Conservation (phyloP, 192 early-diverging fungal species). For the Gryganskiella cystojenkinii region DNA sequence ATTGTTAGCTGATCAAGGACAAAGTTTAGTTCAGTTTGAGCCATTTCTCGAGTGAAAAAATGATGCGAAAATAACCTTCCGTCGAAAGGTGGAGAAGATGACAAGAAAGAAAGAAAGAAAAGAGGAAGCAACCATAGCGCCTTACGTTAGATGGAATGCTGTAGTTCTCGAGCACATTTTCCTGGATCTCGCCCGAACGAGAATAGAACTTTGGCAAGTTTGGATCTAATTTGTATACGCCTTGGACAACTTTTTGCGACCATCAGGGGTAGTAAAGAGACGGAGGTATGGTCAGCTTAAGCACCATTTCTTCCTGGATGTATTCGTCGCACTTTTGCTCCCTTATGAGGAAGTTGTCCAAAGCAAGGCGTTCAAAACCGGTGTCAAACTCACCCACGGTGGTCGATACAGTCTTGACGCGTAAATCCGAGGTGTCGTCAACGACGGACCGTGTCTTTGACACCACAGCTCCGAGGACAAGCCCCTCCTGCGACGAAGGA, state of each 20-base stretch:
- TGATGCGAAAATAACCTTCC: too few species aligned
- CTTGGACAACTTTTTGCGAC: constrained; percentile 28
- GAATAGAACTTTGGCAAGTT: constrained; percentile 46
- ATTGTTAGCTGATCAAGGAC: constrained; percentile 24
- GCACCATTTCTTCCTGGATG: too few species aligned
- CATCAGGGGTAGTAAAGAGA: too few species aligned
- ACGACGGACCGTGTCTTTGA: constrained; percentile 33
- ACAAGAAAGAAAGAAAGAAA: too few species aligned
- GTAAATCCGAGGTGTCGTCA: constrained; percentile 38
- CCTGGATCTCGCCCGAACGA: constrained; percentile 30
- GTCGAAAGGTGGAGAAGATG: too few species aligned
- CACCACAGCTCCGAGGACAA: constrained; percentile 32
- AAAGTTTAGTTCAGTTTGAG: too few species aligned
- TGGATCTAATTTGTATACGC: constrained; percentile 42
- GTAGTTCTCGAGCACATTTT: constrained; percentile 28
- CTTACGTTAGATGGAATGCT: constrained; percentile 46
- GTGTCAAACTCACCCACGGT: constrained; percentile 33
- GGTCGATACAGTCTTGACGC: constrained; percentile 26
- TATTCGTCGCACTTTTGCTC: not conserved
- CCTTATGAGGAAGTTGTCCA: not conserved
- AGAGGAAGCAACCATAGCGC: too few species aligned
- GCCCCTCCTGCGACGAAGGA: constrained; percentile 29
- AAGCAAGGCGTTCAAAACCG: not conserved
- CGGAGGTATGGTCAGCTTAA: too few species aligned
- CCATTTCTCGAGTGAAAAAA: too few species aligned